Percentiles rank a stretch among this genome's conserved stretches.
These are phyloP conservation scores for Dionaea muscipula DNA, from an alignment of 179 eudicot species.

Conservation along the genomic window DNA sequence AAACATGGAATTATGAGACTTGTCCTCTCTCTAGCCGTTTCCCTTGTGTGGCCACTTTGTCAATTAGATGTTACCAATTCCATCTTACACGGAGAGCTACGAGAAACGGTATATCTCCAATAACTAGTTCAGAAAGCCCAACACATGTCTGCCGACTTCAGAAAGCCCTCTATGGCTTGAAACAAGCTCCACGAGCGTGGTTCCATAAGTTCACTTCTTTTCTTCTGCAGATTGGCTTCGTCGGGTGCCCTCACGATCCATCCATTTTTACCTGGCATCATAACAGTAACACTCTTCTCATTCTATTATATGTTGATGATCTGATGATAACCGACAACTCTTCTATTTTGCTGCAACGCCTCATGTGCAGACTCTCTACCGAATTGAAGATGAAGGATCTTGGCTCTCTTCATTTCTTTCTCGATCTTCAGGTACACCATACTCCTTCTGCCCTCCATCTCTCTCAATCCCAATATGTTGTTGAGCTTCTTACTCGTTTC, in stretches of 20 bases:
- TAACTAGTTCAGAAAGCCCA: background rate
- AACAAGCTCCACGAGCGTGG: background rate
- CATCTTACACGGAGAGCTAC: background rate
- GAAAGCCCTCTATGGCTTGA: slow-evolving; percentile 3
- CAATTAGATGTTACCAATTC: background rate
- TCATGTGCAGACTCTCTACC: too few species aligned
- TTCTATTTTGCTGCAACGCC: too few species aligned
- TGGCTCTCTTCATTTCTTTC: too few species aligned
- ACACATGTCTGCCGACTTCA: background rate
- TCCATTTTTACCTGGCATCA: background rate
- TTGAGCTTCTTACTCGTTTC: too few species aligned
- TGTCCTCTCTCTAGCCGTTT: background rate
- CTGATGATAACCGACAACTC: background rate
- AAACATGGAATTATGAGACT: background rate
- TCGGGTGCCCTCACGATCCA: background rate
- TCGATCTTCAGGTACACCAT: too few species aligned
- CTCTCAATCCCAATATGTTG: too few species aligned
- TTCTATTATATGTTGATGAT: slow-evolving; percentile 5
- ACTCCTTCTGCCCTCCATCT: too few species aligned
- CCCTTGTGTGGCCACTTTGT: background rate
- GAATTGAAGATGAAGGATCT: too few species aligned
- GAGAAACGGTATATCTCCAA: background rate
- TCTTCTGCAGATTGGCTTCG: background rate
- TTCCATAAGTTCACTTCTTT: background rate
- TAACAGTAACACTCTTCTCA: background rate